These are phyloP conservation scores for Hygrophila difformis DNA, from an alignment of 257 asterid species.

Conservation along the genomic window DNA sequence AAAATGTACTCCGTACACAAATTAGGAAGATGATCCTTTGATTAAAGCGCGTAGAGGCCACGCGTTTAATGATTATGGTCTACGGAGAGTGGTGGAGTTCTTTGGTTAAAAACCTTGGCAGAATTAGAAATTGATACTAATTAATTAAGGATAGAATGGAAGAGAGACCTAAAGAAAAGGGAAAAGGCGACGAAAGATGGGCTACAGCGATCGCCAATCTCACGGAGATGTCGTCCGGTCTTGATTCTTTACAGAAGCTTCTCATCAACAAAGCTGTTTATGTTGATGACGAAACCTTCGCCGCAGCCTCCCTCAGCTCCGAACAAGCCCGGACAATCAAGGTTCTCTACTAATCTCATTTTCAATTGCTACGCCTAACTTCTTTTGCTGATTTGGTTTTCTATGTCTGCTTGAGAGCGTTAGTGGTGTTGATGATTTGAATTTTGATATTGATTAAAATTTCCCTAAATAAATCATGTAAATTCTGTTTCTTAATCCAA, in stretches of 20 bases:
- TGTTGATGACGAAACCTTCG: slow-evolving; percentile 85
- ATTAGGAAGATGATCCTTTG: no score
- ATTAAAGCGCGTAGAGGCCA: no score
- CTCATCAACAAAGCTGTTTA: slow-evolving; percentile 71
- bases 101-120: no score
- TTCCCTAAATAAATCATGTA: no score
- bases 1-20: no score
- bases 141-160: no score
- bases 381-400: neutral
- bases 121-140: no score
- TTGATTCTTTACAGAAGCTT: slow-evolving; percentile 72
- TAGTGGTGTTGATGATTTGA: neutral
- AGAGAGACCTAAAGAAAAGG: slow-evolving; percentile 42
- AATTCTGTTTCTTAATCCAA: no score
- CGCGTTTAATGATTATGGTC: no score
- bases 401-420: neutral
- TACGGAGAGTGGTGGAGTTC: no score
- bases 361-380: neutral
- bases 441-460: no score
- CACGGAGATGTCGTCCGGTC: slow-evolving; percentile 63
- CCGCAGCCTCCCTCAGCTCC: slow-evolving; percentile 72
- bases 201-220: slow-evolving; percentile 78
- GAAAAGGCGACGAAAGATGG: slow-evolving; percentile 78
- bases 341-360: slow-evolving; percentile 45
- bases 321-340: slow-evolving; percentile 90